Conservation (phyloP, 306 rosid species). For the Prunus salicina region DNA sequence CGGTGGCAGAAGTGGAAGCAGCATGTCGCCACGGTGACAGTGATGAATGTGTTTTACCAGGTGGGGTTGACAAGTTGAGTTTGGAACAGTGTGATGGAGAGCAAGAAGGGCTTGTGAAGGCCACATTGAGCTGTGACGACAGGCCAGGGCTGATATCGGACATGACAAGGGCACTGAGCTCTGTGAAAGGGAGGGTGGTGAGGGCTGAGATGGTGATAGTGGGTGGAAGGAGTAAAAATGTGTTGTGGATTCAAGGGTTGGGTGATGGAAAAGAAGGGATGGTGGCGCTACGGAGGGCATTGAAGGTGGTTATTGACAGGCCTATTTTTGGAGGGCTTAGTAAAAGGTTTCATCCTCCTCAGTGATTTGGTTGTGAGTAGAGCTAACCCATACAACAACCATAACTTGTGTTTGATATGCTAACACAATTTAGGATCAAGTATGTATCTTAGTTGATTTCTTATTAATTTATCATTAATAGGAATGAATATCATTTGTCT, state of each 20-base stretch:
- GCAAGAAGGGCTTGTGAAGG: constrained; percentile 42
- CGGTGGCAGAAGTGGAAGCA: constrained; percentile 40
- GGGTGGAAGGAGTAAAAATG: constrained; percentile 54
- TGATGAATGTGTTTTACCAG: constrained; percentile 42
- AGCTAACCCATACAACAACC: background rate
- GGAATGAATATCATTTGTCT: background rate
- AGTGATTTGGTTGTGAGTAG: background rate
- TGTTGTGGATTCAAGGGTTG: constrained; percentile 50
- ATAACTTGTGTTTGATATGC: background rate
- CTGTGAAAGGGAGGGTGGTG: constrained; percentile 46
- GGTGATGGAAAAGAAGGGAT: constrained; percentile 36
- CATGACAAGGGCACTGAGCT: constrained; percentile 38
- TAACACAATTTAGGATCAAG: background rate
- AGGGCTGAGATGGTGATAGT: constrained; percentile 62
- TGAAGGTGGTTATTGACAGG: constrained; percentile 39
- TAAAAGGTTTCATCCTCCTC: background rate
- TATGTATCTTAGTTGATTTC: background rate
- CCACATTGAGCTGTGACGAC: constrained; percentile 58
- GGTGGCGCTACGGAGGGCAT: constrained; percentile 43
- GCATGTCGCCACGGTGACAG: constrained; percentile 4
- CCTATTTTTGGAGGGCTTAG: constrained; percentile 11
- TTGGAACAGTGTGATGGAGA: constrained; percentile 37
- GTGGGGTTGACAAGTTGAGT: constrained; percentile 37
- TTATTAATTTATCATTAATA: background rate
- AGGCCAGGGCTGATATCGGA: constrained; percentile 48